Evolutionary conservation across 2,329 filamentous ascomycete species (phyloP).

Genomic region (Acrodontium crateriforme): DNA sequence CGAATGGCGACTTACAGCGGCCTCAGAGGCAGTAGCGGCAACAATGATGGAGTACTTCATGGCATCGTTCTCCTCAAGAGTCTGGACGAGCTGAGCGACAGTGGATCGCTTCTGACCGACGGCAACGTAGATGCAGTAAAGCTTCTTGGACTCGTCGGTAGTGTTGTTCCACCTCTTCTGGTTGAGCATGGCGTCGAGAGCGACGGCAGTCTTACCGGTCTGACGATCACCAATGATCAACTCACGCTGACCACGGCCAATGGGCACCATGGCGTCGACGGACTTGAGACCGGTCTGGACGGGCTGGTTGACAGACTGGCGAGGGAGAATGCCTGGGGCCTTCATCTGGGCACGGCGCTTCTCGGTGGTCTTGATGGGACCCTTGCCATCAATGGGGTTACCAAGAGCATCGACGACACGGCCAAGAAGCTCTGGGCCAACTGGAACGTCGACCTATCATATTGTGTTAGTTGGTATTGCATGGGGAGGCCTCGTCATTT

Average conservation of each 20-base stretch:
- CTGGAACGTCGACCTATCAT: constrained; percentile 83
- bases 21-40: constrained; percentile 93
- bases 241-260: constrained; percentile 99
- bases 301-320: constrained; percentile 92
- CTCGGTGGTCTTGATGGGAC: constrained; percentile 82
- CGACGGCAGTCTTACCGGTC: constrained; percentile 98
- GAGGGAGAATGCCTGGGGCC: constrained; percentile 95
- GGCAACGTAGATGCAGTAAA: constrained; percentile 99
- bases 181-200: constrained; percentile 96
- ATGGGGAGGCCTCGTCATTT: background rate
- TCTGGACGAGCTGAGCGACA: constrained; percentile 98
- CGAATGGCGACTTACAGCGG: constrained; percentile 37
- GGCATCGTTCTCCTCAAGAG: constrained; percentile 97
- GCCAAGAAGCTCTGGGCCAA: constrained; percentile 82
- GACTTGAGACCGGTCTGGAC: constrained; percentile 99
- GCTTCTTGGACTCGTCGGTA: constrained; percentile 89
- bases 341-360: constrained; percentile 96
- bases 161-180: constrained; percentile 94
- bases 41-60: constrained; percentile 97
- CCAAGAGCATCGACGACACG: constrained; percentile 98
- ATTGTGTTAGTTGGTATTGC: constrained; percentile 2
- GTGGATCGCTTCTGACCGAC: constrained; percentile 99
- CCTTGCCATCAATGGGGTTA: constrained; percentile 99
- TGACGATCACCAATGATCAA: constrained; percentile 99
- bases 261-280: constrained; percentile 98